These are phyloP conservation scores for Penicillium italicum DNA, from an alignment of 2,329 filamentous ascomycete genomes.

Conservation along the genomic window DNA sequence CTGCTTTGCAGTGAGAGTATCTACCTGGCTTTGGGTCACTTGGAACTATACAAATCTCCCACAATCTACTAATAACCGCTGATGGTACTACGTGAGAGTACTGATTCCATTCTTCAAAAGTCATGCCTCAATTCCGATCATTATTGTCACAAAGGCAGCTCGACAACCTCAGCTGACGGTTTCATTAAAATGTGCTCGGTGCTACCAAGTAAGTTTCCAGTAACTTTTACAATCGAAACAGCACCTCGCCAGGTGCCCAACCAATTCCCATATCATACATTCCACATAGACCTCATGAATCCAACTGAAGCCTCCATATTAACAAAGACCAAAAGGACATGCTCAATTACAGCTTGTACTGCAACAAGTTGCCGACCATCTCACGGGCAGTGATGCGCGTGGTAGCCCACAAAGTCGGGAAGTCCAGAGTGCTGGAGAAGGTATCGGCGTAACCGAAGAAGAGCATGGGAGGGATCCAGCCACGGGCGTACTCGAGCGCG, in stretches of 20 bases:
- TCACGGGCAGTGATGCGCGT: slow-evolving; percentile 67
- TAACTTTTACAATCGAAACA: neutral
- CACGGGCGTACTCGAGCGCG: slow-evolving; percentile 46
- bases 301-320: neutral
- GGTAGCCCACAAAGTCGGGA: slow-evolving; percentile 81
- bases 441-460: slow-evolving; percentile 84
- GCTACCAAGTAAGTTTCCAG: neutral
- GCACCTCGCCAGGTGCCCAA: neutral
- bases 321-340: neutral
- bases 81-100: neutral
- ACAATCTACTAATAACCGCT: neutral
- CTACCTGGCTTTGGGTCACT: neutral
- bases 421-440: slow-evolving; percentile 74
- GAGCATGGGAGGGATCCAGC: slow-evolving; percentile 91
- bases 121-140: neutral
- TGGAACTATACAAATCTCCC: neutral
- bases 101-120: neutral
- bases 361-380: slow-evolving; percentile 70
- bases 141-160: neutral
- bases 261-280: slow-evolving; percentile 8
- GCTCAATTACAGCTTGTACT: slow-evolving; percentile 62
- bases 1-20: neutral
- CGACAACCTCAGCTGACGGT: neutral
- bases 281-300: slow-evolving; percentile 1
- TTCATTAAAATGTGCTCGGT: neutral